These are phyloP conservation scores for Metschnikowia lochheadii DNA, from an alignment of 805 yeast genomes.

Conservation along the genomic window DNA sequence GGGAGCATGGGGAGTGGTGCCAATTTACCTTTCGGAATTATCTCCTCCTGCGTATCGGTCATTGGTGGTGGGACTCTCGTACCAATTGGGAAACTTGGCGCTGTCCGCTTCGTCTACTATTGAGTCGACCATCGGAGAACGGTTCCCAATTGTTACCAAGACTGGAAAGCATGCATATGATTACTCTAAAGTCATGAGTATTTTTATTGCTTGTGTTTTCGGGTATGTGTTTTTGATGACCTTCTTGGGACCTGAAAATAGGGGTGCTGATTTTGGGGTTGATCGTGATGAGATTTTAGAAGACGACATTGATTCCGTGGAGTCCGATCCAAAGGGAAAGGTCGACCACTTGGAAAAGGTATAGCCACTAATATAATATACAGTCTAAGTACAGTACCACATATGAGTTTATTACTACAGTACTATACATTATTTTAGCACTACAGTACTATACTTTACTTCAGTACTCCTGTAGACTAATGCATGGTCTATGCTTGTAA, in stretches of 20 bases:
- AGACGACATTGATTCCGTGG: slow-evolving; percentile 20
- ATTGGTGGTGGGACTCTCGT: slow-evolving; percentile 37
- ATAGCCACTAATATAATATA: neutral
- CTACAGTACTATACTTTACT: no score
- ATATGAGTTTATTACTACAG: no score
- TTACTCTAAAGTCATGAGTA: slow-evolving; percentile 70
- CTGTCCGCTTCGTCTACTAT: slow-evolving; percentile 70
- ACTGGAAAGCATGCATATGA: slow-evolving; percentile 34
- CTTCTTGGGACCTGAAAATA: slow-evolving; percentile 55
- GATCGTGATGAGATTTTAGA: slow-evolving; percentile 15
- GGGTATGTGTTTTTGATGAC: slow-evolving; percentile 45
- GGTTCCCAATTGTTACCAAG: slow-evolving; percentile 46
- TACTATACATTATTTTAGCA: no score
- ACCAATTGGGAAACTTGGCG: slow-evolving; percentile 71
- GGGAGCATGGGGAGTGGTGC: slow-evolving; percentile 74
- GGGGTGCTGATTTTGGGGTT: slow-evolving; percentile 17
- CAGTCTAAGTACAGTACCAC: no score
- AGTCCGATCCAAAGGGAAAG: slow-evolving; percentile 25
- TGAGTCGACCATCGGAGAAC: slow-evolving; percentile 57
- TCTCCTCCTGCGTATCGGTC: slow-evolving; percentile 41
- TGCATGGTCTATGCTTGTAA: no score
- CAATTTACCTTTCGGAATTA: slow-evolving; percentile 62
- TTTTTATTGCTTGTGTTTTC: slow-evolving; percentile 64
- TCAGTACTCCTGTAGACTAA: no score
- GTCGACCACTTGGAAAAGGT: neutral